Evolutionary conservation across 1,139 yeast genomes (phyloP), one percentile per base, ranked within the genome.

Genomic region (Hyphopichia wangnamkhiaoensis): DNA sequence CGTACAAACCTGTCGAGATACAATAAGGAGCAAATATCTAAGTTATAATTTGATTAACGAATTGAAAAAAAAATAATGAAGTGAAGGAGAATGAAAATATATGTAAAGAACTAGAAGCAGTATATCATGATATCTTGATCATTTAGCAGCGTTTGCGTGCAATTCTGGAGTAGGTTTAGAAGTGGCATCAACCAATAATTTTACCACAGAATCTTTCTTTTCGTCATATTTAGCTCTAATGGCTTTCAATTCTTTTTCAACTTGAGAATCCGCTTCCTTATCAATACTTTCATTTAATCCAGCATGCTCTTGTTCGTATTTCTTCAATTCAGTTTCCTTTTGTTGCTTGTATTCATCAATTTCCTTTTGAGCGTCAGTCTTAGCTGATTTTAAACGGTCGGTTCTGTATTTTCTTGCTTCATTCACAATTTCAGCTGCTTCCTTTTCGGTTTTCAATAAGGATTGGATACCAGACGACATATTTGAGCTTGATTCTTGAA

Each of bases 391-490:
- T 64, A 93, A 76, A 54, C 95, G 86, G 58, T 80, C 82, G 33
- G 95, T 79, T 65, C 96, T 89, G 73, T 83, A 83, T 53, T 80
- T 74, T 72, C 96, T 86, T 27, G 98, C 96, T 60, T 84, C 85
- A 53, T 90, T 80, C 49, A 93, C 98, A 50, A 91, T 87, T 56
- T 84, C 94, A 52, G 95, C 97, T 17, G 98, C 98, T 57, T 89
- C 94, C 69, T 87, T 89, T 71, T 93, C 98, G 42, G 98, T 95
- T 74, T 84, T 63, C 43, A 64, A 61, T 39, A 64, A 62, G 39
- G 68, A 65, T 56, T 64, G 69, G 41, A 64, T 63, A 37, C 70
- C 70, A 34, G 68, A 61, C 28, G 69, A 63, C 69, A 63, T 63
- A 26, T 39, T 44, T 21, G 7, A n/a, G 16, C 13, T 23, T 35